Base-by-base conservation (phyloP, 192 early-diverging fungal genomes). In the Phycomyces blakesleeanus region DNA sequence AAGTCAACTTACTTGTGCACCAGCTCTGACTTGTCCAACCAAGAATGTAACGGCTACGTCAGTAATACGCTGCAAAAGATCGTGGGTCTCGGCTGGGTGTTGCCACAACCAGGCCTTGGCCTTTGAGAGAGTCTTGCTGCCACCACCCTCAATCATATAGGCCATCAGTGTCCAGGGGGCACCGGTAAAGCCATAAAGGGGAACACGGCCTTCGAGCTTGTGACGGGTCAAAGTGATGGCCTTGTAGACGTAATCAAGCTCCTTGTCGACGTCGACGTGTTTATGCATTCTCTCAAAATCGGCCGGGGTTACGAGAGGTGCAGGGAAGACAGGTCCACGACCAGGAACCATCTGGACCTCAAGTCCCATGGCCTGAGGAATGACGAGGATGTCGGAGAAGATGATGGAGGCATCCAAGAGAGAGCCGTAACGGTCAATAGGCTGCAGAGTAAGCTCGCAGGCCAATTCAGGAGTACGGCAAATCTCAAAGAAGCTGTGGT, bases 141-240 rank as follows among this genome's bases (percentile, higher is more conserved):
- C 93, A 34, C 94, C 92, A 39, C 97, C 97, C 74, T 99, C 97
- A 69, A 99, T 89, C 95, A 97, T 97, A 68, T 99, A 99, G 9
- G 93, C 92, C 91, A 97, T 91, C 50, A 99, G 80, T 25, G 97
- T 99, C 97, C 97, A 99, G 6, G 97, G 97, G 0, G 93, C 93
- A 18, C 97, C 97, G n/a, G 85, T 84, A 67, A 99, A 99, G 15
- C 97, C 97, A 72, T 94, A 85, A 67, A 99, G 79, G 41, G 97
- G 95, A 14, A 93, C 91, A 42, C 90, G 83, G 53, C 95, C 95
- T 9, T 83, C 78, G 18, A 99, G 83, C 57, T 76, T 78, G 61
- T 88, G 85, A 44, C 97, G 84, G 5, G 97, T 96, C 78, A 96
- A 83, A 20, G 93, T 94, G 61, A 99, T 89, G 24, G 97, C 97